phyloP scores from a whole-genome alignment of 768 basidiomycete species.

The Psilocybe cubensis region DNA sequence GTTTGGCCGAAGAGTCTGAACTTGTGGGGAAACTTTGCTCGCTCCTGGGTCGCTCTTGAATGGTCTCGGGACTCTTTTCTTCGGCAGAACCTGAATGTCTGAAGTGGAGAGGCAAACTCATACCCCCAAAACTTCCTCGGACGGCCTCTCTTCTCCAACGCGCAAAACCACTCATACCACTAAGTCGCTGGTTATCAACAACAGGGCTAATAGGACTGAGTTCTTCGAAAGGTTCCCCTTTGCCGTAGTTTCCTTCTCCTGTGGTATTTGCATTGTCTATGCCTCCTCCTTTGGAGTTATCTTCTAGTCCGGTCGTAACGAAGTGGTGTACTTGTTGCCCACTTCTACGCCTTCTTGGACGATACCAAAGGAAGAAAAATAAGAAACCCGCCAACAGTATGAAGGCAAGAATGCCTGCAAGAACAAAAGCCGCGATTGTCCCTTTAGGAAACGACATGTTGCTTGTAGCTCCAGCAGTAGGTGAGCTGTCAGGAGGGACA shows the following conservation, averaged over 20 bases:
- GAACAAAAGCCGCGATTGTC: constrained; percentile 67
- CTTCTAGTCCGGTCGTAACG: constrained; percentile 1
- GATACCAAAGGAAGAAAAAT: constrained; percentile 48
- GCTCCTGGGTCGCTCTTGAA: constrained; percentile 11
- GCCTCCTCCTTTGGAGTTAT: constrained; percentile 6
- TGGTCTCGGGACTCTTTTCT: constrained; percentile 1
- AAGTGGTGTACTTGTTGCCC: constrained; percentile 16
- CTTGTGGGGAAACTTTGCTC: constrained; percentile 19
- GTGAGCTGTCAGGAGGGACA: constrained; percentile 10
- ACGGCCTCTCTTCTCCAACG: constrained; percentile 49
- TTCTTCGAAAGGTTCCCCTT: constrained; percentile 4
- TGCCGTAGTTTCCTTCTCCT: neutral
- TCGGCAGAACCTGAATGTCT: constrained; percentile 38
- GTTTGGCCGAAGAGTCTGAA: constrained; percentile 16
- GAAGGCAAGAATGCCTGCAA: constrained; percentile 58
- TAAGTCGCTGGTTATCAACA: constrained; percentile 24
- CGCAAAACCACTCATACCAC: constrained; percentile 40
- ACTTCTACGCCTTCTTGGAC: constrained; percentile 46
- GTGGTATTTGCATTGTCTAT: constrained; percentile 5
- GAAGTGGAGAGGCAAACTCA: constrained; percentile 43
- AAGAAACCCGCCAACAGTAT: constrained; percentile 43
- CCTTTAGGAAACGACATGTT: constrained; percentile 44
- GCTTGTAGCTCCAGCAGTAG: constrained; percentile 16
- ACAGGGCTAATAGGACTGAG: neutral
- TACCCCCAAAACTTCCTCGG: constrained; percentile 20